Conservation (phyloP, 192 early-diverging fungal genomes). For the Coemansia sp. region DNA sequence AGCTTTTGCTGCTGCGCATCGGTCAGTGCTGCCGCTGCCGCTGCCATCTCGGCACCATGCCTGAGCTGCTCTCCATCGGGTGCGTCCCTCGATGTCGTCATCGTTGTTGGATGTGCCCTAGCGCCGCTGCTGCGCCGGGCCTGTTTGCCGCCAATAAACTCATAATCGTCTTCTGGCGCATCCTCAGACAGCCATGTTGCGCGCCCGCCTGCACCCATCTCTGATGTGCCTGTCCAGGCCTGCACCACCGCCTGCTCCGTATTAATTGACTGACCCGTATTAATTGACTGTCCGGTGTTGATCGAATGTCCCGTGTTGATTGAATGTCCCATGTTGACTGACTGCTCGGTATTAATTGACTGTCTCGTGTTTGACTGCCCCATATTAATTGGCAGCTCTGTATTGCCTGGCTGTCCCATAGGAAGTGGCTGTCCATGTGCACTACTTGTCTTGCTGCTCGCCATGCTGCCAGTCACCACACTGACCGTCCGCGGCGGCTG, state of each 20-base stretch:
- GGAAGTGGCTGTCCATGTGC: neutral
- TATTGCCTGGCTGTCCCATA: neutral
- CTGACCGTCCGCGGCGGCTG: neutral
- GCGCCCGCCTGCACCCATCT: slow-evolving; percentile 4
- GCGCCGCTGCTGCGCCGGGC: neutral
- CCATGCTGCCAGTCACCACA: neutral
- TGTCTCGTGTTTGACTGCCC: neutral
- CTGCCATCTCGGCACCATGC: neutral
- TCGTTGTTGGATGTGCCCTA: neutral
- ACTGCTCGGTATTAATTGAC: neutral
- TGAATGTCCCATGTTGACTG: neutral
- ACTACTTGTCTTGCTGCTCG: neutral
- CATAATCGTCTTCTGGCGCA: slow-evolving; percentile 30
- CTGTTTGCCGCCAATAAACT: slow-evolving; percentile 20
- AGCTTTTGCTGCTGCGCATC: slow-evolving; percentile 38
- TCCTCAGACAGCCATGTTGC: slow-evolving; percentile 44
- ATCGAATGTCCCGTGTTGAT: neutral
- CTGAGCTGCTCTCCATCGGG: slow-evolving; percentile 3
- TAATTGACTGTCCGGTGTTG: neutral
- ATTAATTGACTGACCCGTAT: neutral
- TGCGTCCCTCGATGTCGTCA: neutral
- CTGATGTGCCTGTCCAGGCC: slow-evolving; percentile 9
- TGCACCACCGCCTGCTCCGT: neutral
- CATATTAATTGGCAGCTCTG: neutral
- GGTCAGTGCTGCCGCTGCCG: slow-evolving; percentile 15